These are phyloP conservation scores for Aureobasidium subglaciale DNA, from an alignment of 2,329 filamentous ascomycete species.

Conservation along the genomic window DNA sequence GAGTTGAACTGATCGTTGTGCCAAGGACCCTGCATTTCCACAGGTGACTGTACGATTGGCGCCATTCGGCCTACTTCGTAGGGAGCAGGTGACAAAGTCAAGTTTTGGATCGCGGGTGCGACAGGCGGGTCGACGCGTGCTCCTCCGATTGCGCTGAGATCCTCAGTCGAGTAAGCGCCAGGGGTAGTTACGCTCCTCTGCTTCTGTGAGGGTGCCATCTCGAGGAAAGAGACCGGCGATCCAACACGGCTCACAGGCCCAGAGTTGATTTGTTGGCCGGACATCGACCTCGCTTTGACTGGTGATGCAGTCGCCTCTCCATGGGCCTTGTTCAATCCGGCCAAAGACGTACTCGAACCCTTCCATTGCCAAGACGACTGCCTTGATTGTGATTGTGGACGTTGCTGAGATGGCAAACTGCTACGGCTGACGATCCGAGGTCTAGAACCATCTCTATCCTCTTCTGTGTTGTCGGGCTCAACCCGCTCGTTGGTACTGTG, in stretches of 20 bases:
- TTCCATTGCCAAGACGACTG: conserved; percentile 6
- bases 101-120: neutral
- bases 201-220: neutral
- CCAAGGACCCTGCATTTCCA: neutral
- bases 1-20: neutral
- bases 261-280: neutral
- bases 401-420: conserved; percentile 14
- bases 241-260: neutral
- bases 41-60: conserved; percentile 1
- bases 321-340: neutral
- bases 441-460: neutral
- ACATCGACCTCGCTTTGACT: neutral
- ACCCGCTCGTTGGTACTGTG: neutral
- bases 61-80: conserved; percentile 2
- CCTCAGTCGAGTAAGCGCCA: neutral
- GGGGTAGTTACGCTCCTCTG: neutral
- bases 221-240: conserved; percentile 8
- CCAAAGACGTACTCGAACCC: conserved; percentile 7
- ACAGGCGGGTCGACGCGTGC: neutral
- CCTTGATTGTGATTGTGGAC: neutral
- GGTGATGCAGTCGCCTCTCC: neutral
- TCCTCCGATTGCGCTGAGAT: neutral
- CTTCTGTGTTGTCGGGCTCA: neutral
- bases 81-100: neutral
- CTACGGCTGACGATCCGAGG: conserved; percentile 1